Conservation (phyloP, 2,329 filamentous ascomycete species). For the Claviceps pazoutovae region DNA sequence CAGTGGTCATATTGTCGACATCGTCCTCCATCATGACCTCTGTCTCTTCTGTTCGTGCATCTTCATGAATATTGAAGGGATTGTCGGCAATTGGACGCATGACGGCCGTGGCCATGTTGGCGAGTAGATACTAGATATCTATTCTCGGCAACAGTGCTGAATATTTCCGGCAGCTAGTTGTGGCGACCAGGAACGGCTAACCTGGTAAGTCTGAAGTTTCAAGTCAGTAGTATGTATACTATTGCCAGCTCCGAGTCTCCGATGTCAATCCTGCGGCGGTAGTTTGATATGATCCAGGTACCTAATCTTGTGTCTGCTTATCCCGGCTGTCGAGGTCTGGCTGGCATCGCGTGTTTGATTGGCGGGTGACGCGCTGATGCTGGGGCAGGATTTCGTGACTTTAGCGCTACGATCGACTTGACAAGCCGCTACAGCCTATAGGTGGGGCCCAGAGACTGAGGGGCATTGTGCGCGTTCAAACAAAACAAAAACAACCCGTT, state of each 20-base stretch:
- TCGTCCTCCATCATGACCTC: constrained; percentile 34
- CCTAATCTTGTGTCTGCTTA: background rate
- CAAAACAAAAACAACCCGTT: constrained; percentile 21
- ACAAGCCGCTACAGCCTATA: background rate
- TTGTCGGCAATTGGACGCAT: constrained; percentile 15
- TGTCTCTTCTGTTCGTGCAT: constrained; percentile 35
- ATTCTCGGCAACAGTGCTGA: background rate
- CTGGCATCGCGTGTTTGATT: background rate
- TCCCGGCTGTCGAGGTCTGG: background rate
- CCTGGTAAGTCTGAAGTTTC: background rate
- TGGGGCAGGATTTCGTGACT: background rate
- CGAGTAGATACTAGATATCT: background rate
- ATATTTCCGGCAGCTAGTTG: background rate
- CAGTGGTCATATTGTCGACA: constrained; percentile 16
- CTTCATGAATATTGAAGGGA: constrained; percentile 35
- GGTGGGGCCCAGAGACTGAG: constrained; percentile 8
- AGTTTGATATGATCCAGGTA: background rate
- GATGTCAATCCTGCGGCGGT: background rate
- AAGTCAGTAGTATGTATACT: background rate
- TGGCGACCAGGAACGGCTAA: too few species aligned
- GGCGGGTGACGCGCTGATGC: constrained; percentile 3
- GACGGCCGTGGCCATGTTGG: constrained; percentile 4
- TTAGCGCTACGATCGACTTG: background rate
- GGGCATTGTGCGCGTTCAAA: constrained; percentile 10
- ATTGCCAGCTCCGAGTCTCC: background rate